Evolutionary conservation across 2,329 filamentous ascomycete genomes (phyloP), one percentile per base, ranked within the genome.

Genomic region (Aureobasidium lini): DNA sequence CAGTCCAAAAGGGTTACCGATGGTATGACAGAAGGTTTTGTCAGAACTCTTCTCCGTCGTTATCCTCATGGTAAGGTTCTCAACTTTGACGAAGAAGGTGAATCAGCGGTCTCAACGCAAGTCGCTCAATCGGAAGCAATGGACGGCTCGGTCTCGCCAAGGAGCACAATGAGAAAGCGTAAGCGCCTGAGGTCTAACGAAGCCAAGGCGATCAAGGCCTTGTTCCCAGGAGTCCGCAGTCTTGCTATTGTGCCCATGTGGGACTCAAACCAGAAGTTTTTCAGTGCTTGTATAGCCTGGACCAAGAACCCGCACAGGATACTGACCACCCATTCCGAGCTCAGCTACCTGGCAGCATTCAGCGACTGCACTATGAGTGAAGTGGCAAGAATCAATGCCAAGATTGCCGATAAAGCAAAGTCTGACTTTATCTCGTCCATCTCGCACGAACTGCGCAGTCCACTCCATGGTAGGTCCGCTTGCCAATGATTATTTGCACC

Each of bases 351-450:
- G 64, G 48, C 64, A 40, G 71, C 71, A 1, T 76, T 77, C 62
- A 69, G 70, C 15, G 72, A 73, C 47, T 74, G 67, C 54, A 68
- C 75, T 36, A 75, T 73, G 66, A 68, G 66, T 16, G 72, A 76
- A 60, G 65, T 75, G 8, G 66, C 70, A 7, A 64, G 74, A 1
- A 65, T 76, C 15, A 69, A 71, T 31, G 72, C 71, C 16, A 65
- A 73, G 16, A 67, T 68, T 6, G 70, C 73, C 10, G 77, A 80
- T 44, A 74, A 75, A 58, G 73, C 75, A 13, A 81, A 81, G 54
- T 74, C 74, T 0, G 78, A 79, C 6, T 78, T 81, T 23, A 73
- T 81, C 13, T 74, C 75, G 0, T 78, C 75, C 0, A 75, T 81
- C 8, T 77, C 73, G 36, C 79, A 81, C 62, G 79, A 81, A 62